phyloP scores from a whole-genome alignment of 2,329 filamentous ascomycete species.

The Aspergillus aculeatus region DNA sequence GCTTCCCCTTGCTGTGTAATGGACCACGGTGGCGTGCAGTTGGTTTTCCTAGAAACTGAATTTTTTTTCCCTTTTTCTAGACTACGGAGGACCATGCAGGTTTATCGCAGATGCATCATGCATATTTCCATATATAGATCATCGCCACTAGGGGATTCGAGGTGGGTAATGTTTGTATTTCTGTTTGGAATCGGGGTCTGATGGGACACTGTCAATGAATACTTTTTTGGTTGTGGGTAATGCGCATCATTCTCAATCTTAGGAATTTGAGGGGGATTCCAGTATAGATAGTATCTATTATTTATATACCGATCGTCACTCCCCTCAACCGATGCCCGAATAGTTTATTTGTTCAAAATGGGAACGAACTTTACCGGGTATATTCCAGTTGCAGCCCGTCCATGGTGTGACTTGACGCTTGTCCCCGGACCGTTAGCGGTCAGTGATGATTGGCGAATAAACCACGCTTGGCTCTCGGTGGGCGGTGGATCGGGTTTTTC shows the following conservation, averaged over 20 bases:
- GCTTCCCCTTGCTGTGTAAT: constrained; percentile 2
- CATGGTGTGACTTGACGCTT: constrained; percentile 52
- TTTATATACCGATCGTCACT: neutral
- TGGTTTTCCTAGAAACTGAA: neutral
- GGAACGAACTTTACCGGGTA: neutral
- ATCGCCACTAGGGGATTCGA: neutral
- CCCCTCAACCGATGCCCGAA: neutral
- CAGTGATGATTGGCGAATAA: neutral
- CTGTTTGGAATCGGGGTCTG: neutral
- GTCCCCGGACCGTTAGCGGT: constrained; percentile 5
- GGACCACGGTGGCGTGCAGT: neutral
- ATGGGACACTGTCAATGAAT: neutral
- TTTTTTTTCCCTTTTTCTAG: neutral
- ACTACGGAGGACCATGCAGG: neutral
- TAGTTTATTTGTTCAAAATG: neutral
- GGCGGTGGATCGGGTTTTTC: neutral
- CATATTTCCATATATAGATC: neutral
- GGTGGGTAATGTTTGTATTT: neutral
- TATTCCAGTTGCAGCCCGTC: neutral
- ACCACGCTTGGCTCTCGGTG: neutral
- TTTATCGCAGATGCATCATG: constrained; percentile 1
- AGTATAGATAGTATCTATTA: neutral
- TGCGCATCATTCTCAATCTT: neutral
- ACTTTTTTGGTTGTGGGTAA: neutral
- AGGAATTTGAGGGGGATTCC: neutral